Base-by-base conservation (phyloP, 352 stramenopile genomes). In the Globisporangium solare region DNA sequence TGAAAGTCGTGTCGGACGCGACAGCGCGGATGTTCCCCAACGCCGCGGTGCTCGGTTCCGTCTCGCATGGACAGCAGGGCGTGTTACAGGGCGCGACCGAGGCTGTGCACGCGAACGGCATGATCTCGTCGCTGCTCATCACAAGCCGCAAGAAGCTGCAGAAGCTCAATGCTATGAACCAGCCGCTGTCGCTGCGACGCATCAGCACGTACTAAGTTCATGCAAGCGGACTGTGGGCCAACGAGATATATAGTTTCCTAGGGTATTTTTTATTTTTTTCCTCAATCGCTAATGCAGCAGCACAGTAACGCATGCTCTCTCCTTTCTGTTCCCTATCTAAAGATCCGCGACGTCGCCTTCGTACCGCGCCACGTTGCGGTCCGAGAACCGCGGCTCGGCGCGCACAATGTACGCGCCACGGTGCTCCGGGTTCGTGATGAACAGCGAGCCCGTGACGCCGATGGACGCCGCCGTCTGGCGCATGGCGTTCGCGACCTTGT, bases 401-500 rank as follows among this genome's bases (percentile, higher is more conserved):
- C 89, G 89, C 56, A 95, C 88, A 53, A 99, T 98, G 70, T 97
- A 94, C 8, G 96, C 96, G 39, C 97, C 97, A 68, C 97, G 89
- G 64, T 98, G 89, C 52, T 96, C 90, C 13, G 95, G 92, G 61
- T 97, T 97, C 6, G 96, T 99, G 57, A 99, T 98, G 66, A 99
- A 97, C 50, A 99, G 83, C 70, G 92, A 96, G 52, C 97, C 97
- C 11, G 96, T 79, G 39, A 99, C 89, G 51, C 89, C 91, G 57
- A 96, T 88, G 0, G 82, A 70, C 53, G 96, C 78, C 1, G 96
- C 97, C 8, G 83, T 88, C 64, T 93, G 65, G 59, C 97, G 93
- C 97, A 99, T 99, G 21, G 97, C 97, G 59, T 97, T 89, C 32
- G 97, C 97, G 27, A 99, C 97, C 58, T 85, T 76, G 70, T 91